Conservation (phyloP, 2,329 filamentous ascomycete species). For the Chaetoscypha palmicola region DNA sequence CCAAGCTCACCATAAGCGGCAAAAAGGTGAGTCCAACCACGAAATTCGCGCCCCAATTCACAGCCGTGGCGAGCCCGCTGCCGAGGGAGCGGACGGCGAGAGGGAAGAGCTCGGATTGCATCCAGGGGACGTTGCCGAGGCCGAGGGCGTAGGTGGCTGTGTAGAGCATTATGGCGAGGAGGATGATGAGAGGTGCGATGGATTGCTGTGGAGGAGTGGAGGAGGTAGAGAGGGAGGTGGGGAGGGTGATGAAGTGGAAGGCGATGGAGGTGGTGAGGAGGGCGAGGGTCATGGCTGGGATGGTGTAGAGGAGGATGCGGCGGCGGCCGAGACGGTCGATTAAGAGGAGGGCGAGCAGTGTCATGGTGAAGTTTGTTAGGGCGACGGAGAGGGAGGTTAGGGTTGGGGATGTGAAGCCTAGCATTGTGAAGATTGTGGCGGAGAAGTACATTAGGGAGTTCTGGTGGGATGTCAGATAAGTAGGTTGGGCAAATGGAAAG, state of each 20-base stretch:
- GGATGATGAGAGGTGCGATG: conserved; percentile 49
- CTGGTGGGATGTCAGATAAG: conserved; percentile 31
- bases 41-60: conserved; percentile 86
- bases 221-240: conserved; percentile 23
- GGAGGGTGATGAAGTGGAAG: conserved; percentile 52
- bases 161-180: conserved; percentile 72
- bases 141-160: conserved; percentile 82
- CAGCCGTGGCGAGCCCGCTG: conserved; percentile 67
- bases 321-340: conserved; percentile 77
- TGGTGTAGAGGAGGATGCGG: conserved; percentile 71
- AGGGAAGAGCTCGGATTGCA: conserved; percentile 88
- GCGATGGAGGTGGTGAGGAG: conserved; percentile 64
- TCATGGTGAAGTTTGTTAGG: conserved; percentile 76
- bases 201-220: conserved; percentile 20
- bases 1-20: conserved; percentile 73
- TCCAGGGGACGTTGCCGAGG: conserved; percentile 90
- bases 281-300: conserved; percentile 75
- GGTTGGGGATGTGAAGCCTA: conserved; percentile 73
- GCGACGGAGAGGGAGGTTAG: conserved; percentile 75
- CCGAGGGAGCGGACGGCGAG: conserved; percentile 66
- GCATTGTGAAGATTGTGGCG: conserved; percentile 69
- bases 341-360: conserved; percentile 63
- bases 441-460: conserved; percentile 93
- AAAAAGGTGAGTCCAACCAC: conserved; percentile 80
- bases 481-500: neutral